These are phyloP conservation scores for Otatea glauca DNA, from an alignment of 176 grass and related monocot genomes.

Conservation along the genomic window DNA sequence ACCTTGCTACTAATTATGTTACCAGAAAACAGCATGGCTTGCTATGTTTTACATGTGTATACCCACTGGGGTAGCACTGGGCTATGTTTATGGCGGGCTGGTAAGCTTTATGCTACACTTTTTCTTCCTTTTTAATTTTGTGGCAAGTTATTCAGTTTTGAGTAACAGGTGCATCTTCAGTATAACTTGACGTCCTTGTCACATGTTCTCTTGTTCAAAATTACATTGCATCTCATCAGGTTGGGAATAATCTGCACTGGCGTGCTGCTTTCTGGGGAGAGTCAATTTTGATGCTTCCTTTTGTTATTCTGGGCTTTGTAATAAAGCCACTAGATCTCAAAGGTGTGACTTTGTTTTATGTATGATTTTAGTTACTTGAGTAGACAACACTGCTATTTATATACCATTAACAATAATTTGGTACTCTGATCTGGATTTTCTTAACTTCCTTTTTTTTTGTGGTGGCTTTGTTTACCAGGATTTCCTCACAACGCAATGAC, in stretches of 20 bases:
- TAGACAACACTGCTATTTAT: slow-evolving; percentile 19
- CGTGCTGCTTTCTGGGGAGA: slow-evolving; percentile 98
- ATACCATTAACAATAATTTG: background rate
- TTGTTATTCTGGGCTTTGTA: slow-evolving; percentile 94
- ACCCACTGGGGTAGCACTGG: slow-evolving; percentile 93
- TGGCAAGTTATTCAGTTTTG: slow-evolving; percentile 6
- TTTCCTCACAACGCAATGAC: slow-evolving; percentile 43
- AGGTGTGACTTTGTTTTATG: slow-evolving; percentile 56
- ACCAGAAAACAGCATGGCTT: slow-evolving; percentile 98
- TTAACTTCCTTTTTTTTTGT: background rate
- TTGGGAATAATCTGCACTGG: slow-evolving; percentile 75
- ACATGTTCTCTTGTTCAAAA: background rate
- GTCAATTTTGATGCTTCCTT: slow-evolving; percentile 97
- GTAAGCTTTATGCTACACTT: slow-evolving; percentile 64
- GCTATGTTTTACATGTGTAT: slow-evolving; percentile 99
- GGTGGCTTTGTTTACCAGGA: slow-evolving; percentile 41
- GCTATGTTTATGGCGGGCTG: slow-evolving; percentile 95
- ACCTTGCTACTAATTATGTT: slow-evolving; percentile 46
- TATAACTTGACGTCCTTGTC: background rate
- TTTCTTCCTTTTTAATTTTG: slow-evolving; percentile 31
- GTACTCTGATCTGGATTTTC: slow-evolving; percentile 1
- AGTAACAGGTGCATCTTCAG: slow-evolving; percentile 21
- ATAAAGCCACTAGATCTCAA: slow-evolving; percentile 94
- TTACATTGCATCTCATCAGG: slow-evolving; percentile 49
- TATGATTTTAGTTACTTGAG: slow-evolving; percentile 15